Evolutionary conservation across 1,284 basidiomycete genomes (phyloP), one percentile per base, ranked within the genome.

Genomic region (Pseudozyma tsukubaensis): DNA sequence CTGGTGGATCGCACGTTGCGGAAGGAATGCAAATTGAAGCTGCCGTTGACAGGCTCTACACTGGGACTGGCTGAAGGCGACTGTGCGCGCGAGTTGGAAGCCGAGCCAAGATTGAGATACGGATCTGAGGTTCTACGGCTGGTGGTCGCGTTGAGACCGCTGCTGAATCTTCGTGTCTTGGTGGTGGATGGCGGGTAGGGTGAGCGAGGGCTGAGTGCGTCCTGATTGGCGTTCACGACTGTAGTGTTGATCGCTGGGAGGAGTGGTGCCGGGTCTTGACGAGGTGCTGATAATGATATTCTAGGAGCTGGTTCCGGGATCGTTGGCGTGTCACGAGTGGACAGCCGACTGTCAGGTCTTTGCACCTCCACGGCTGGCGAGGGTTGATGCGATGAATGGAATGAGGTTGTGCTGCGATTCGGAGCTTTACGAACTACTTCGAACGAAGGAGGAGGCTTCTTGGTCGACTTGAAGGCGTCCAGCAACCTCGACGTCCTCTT

Each of bases 21-120:
- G 56, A 76, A 76, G 0, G 73, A 72, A 49, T 72, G 73, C 16
- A 76, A 51, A 21, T 50, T 76, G 61, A 76, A 76, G 50, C 63
- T 72, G 19, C 59, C 57, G 39, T 48, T 59, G 35, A 37, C 13
- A 4, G 18, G 13, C 3, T 72, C 69, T 14, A 47, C 16, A 35
- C 57, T 55, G 9, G 59, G 60, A 32, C 55, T 65, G 8, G 50
- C 42, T 10, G 63, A 45, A 19, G 72, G 72, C 4, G 72, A 71
- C 1, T 59, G 59, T 10, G 68, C 56, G n/a, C 60, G 53, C 2
- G 72, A 71, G 40, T 53, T 54, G 52, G 54, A 50, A 36, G 56
- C 55, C 18, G 60, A 56, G 14, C 40, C 57, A 8, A 54, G 36
- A n/a, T 42, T 44, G 52, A 55, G 52, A 18, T 59, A 39, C 4